These are phyloP conservation scores for Trichosanthes cucumerina DNA, from an alignment of 306 rosid genomes.

Conservation along the genomic window DNA sequence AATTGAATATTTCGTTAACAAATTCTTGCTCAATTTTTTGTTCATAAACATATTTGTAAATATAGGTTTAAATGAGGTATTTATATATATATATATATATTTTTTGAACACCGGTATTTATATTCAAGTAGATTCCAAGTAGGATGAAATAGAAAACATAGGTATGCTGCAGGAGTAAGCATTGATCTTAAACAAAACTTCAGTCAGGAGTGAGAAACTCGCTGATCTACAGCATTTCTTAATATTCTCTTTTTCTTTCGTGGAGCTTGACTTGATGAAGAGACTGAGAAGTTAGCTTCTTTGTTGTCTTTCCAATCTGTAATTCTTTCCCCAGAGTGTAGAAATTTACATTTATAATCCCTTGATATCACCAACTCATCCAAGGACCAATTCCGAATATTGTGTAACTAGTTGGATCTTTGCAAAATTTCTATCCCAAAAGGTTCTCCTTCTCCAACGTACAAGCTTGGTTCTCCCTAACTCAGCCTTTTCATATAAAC, in stretches of 20 bases:
- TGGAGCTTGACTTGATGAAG: neutral
- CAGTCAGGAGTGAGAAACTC: neutral
- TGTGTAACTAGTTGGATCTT: neutral
- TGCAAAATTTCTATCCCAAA: neutral
- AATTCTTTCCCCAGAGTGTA: neutral
- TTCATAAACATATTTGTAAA: neutral
- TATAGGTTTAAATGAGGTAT: neutral
- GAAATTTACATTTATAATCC: neutral
- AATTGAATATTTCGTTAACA: neutral
- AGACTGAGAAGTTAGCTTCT: neutral
- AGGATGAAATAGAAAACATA: neutral
- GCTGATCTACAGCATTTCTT: neutral
- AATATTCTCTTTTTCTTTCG: neutral
- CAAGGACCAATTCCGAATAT: neutral
- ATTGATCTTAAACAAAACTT: neutral
- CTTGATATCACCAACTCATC: neutral
- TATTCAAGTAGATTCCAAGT: neutral
- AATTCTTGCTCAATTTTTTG: neutral
- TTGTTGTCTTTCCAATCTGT: neutral
- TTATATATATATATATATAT: too few relatives aligned
- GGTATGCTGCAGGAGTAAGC: neutral
- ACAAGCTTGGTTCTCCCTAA: neutral
- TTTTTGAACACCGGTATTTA: too few relatives aligned
- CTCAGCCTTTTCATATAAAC: neutral
- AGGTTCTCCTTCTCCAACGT: neutral